Conservation (phyloP, 768 basidiomycete species). For the Suillus luteus region DNA sequence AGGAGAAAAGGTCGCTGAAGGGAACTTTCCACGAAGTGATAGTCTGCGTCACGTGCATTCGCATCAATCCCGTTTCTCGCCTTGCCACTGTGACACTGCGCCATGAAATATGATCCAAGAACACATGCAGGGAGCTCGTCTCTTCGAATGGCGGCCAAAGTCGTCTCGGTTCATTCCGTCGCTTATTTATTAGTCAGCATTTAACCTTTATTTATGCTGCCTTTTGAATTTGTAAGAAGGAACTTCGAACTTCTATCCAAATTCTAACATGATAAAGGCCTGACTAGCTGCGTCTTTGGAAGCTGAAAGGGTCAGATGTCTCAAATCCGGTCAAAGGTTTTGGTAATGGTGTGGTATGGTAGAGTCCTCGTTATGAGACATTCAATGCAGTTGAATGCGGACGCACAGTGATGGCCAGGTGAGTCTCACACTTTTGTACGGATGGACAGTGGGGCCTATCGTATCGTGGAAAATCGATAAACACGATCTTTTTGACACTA, state of each 20-base stretch:
- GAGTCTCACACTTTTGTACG: neutral
- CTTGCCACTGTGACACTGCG: neutral
- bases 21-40: conserved; percentile 39
- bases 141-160: too few relatives aligned
- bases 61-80: conserved; percentile 56
- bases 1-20: neutral
- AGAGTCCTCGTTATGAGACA: too few relatives aligned
- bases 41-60: conserved; percentile 76
- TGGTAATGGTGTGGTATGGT: too few relatives aligned
- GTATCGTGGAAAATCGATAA: too few relatives aligned
- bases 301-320: too few relatives aligned
- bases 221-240: too few relatives aligned
- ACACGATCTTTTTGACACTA: too few relatives aligned
- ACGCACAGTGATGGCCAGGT: neutral
- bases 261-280: neutral
- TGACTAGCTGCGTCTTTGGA: neutral
- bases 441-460: neutral
- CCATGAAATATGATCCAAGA: too few relatives aligned
- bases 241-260: neutral
- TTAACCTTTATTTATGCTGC: neutral
- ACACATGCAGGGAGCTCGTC: too few relatives aligned
- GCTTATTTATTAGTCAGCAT: neutral
- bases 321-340: too few relatives aligned
- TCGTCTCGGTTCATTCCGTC: too few relatives aligned
- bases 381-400: too few relatives aligned